Evolutionary conservation across 768 basidiomycete species (phyloP).

Genomic region (Tricholoma sp.): DNA sequence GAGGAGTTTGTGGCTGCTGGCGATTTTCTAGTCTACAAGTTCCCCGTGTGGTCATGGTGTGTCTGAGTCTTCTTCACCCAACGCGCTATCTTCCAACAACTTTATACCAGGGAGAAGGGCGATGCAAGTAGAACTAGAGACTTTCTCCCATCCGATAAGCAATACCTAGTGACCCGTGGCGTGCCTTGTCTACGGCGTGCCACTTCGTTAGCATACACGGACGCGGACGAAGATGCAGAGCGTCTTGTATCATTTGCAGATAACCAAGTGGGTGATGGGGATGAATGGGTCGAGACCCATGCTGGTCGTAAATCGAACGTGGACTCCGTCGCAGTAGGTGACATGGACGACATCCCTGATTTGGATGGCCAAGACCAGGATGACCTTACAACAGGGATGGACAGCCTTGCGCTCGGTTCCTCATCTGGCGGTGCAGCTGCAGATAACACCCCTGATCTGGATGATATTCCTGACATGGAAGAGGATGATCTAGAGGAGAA

Average conservation of each 20-base stretch:
- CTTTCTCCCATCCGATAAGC: slow-evolving; percentile 93
- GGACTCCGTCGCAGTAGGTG: slow-evolving; percentile 53
- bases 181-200: slow-evolving; percentile 97
- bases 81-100: slow-evolving; percentile 1
- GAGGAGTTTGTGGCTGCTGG: slow-evolving; percentile 99
- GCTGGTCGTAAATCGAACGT: slow-evolving; percentile 60
- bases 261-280: slow-evolving; percentile 53
- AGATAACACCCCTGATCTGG: slow-evolving; percentile 80
- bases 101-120: slow-evolving; percentile 78
- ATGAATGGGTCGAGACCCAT: slow-evolving; percentile 99
- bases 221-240: slow-evolving; percentile 95
- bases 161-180: slow-evolving; percentile 92
- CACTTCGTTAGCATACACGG: slow-evolving; percentile 88
- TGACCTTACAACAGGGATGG: slow-evolving; percentile 40
- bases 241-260: slow-evolving; percentile 83
- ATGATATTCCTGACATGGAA: slow-evolving; percentile 99
- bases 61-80: slow-evolving; percentile 30
- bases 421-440: slow-evolving; percentile 24
- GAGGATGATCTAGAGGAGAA: slow-evolving; percentile 87
- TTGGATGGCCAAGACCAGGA: slow-evolving; percentile 50
- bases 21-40: slow-evolving; percentile 97
- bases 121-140: slow-evolving; percentile 82
- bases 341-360: slow-evolving; percentile 86
- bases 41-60: slow-evolving; percentile 96
- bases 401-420: slow-evolving; percentile 39